Base-by-base conservation (phyloP, 352 stramenopile species). In the Pythium plurisporium region DNA sequence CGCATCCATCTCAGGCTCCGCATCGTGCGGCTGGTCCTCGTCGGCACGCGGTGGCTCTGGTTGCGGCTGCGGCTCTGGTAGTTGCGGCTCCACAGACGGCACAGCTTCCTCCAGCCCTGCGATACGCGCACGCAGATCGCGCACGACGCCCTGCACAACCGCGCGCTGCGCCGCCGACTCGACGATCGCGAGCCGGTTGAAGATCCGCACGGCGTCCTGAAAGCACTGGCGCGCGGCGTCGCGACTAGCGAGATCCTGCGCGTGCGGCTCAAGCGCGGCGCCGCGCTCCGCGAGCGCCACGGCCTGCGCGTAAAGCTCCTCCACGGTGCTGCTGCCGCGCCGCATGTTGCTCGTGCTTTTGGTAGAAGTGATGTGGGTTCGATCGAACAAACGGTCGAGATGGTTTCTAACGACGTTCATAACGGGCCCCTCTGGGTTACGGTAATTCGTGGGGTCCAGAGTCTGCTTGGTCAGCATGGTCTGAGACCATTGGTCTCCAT, bases 221-320 rank as follows among this genome's bases (percentile, higher is more conserved):
- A 89, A 87, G 43, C 78, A 55, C 41, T 65, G 48, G 30, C 72
- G 64, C 6, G 76, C 78, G 45, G 72, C 52, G 38, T 17, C 12
- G 40, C 52, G 22, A 31, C 46, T 29, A 9, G 26, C 3, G 12
- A 3, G 12, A 27, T 46, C 54, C 55, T 46, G 36, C 1, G 15
- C 33, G n/a, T 38, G 15, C 15, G 38, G 23, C 49, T 56, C 49
- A 17, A 64, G 57, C 52, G 59, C 6, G 55, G 77, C 72, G 56
- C 70, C 80, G 19, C 64, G 69, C 59, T 87, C 70, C 5, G 76
- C 69, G 11, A 72, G 71, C 53, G 59, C 70, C 44, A 89, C 79
- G 38, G 82, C 82, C 33, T 89, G 74, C 22, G 74, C 72, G 59
- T 93, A 93, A 52, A 86, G 77, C 66, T 72, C 68, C 60, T 87